Evolutionary conservation across 2,329 filamentous ascomycete genomes (phyloP), one percentile per base, ranked within the genome.

Genomic region (Apiospora pterosperma): DNA sequence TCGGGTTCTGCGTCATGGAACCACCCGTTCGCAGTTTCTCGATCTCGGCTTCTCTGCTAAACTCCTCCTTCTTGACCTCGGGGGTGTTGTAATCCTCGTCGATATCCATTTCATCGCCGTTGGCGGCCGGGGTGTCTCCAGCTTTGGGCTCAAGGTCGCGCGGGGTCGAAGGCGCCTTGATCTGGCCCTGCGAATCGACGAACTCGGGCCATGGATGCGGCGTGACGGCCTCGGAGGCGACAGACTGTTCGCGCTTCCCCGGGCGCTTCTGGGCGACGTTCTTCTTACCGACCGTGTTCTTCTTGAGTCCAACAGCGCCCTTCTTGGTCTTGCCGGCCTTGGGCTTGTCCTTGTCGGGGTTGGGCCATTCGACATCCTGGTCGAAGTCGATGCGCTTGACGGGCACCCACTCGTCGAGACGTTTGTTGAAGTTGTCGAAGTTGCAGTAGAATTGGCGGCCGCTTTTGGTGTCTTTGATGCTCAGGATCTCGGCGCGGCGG

Each of bases 1-100:
- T 93, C 64, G 97, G 96, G 69, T 98, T 98, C 76, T 99, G 96
- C 12, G 96, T 99, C 96, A 99, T 98, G 67, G 93, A 97, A 36
- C 96, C 96, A 28, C 92, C 92, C 4, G 93, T 97, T 44, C 96
- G 89, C 11, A 99, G 84, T 75, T 97, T 97, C 76, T 99, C 96
- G 64, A 98, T 97, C 77, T 99, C 96, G 69, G 96, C 92, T 76
- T 97, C 92, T 61, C 91, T 87, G 68, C 90, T 90, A 74, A 92
- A 95, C 67, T 78, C 83, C 73, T 85, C 80, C 63, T 78, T 80
- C 71, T 82, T 83, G 5, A 76, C 71, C 14, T 81, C 79, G 7
- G 72, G 68, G n/a, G 74, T 61, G 25, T 36, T 38, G 5, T 80
- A 79, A 19, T 80, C 79, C n/a, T 87, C 84, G 66, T 88, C 86